These are phyloP conservation scores for Xylaria sp. DNA, from an alignment of 2,329 filamentous ascomycete genomes.

Conservation along the genomic window DNA sequence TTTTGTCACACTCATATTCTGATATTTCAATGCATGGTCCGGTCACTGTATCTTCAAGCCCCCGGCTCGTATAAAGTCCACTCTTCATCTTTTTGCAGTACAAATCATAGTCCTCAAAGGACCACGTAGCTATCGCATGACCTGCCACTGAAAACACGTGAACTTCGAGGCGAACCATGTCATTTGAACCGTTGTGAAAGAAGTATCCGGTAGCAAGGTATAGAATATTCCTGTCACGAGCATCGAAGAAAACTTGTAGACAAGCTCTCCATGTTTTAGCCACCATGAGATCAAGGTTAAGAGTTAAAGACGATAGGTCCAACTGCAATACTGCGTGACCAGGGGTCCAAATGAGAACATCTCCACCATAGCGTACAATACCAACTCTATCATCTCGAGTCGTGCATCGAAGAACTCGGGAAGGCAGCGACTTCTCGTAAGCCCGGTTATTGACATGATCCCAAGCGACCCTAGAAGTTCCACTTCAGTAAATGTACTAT, in stretches of 20 bases:
- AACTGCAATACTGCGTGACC: slow-evolving; percentile 31
- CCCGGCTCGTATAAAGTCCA: too few species aligned
- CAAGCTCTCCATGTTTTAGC: slow-evolving; percentile 21
- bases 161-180: slow-evolving; percentile 5
- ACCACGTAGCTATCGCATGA: slow-evolving; percentile 16
- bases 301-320: slow-evolving; percentile 25
- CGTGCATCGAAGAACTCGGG: slow-evolving; percentile 19
- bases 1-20: slow-evolving; percentile 24
- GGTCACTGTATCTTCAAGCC: background rate
- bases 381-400: slow-evolving; percentile 38
- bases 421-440: slow-evolving; percentile 40
- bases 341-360: slow-evolving; percentile 43
- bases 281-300: background rate
- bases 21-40: background rate
- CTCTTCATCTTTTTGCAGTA: too few species aligned
- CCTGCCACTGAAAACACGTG: slow-evolving; percentile 15
- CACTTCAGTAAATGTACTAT: slow-evolving; percentile 28
- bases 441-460: slow-evolving; percentile 39
- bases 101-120: too few species aligned
- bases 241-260: slow-evolving; percentile 38
- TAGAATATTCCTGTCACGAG: slow-evolving; percentile 33
- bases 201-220: slow-evolving; percentile 39
- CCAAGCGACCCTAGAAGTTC: slow-evolving; percentile 42
- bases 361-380: slow-evolving; percentile 37
- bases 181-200: rapidly evolving